Conservation (phyloP, 345 rosid genomes). For the Chamaenerion angustifolium region DNA sequence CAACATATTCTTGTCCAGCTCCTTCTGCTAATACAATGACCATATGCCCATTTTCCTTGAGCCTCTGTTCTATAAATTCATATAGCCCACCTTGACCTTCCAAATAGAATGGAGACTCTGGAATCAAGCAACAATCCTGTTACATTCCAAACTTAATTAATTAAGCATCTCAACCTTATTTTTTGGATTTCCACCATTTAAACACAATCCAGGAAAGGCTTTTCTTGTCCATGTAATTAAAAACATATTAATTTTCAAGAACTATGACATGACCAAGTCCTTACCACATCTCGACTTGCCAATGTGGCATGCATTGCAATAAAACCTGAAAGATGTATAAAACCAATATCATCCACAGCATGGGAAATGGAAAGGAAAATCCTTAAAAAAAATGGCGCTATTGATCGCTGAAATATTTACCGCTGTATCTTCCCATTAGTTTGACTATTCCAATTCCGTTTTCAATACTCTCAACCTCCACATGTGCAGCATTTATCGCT, state of each 20-base stretch:
- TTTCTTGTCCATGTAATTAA: neutral
- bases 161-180: neutral
- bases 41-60: constrained; percentile 71
- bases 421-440: constrained; percentile 98
- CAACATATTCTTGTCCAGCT: constrained; percentile 79
- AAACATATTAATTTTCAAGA: neutral
- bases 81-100: constrained; percentile 87
- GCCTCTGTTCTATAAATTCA: constrained; percentile 61
- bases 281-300: constrained; percentile 96
- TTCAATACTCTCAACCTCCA: constrained; percentile 91
- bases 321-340: constrained; percentile 46
- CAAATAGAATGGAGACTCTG: constrained; percentile 84
- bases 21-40: constrained; percentile 93
- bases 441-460: constrained; percentile 94
- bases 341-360: constrained; percentile 2
- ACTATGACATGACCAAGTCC: constrained; percentile 5
- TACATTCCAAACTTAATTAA: constrained; percentile 14
- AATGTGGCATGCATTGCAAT: constrained; percentile 87
- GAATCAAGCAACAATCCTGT: constrained; percentile 98
- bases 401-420: constrained; percentile 23
- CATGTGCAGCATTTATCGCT: constrained; percentile 94
- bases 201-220: neutral
- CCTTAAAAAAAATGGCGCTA: neutral
- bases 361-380: neutral
- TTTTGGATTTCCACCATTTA: neutral